Evolutionary conservation across 257 asterid genomes (phyloP).

Genomic region (Penstemon davidsonii): DNA sequence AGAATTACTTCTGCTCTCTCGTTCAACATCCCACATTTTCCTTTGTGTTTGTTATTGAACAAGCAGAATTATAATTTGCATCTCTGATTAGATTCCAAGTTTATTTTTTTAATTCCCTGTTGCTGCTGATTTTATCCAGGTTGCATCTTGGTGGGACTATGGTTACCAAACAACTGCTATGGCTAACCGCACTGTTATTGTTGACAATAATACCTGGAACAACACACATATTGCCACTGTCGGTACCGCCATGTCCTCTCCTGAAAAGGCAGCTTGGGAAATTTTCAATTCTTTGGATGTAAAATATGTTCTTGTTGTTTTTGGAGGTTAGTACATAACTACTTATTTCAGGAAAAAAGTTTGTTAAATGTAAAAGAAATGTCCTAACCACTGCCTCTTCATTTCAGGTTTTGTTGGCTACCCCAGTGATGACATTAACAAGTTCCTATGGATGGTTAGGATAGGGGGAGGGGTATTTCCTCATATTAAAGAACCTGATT

Average conservation of each 20-base stretch:
- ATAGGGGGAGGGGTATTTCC: constrained; percentile 99
- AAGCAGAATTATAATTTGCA: neutral
- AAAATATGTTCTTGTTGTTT: constrained; percentile 95
- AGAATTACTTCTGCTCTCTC: neutral
- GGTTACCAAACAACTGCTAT: constrained; percentile 99
- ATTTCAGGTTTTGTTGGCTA: constrained; percentile 94
- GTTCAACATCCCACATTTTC: too few relatives aligned
- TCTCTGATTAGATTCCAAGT: neutral
- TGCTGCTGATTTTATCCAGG: constrained; percentile 51
- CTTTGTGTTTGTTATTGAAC: constrained; percentile 6
- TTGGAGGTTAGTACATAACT: constrained; percentile 77
- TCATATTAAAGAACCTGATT: constrained; percentile 98
- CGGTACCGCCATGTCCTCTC: constrained; percentile 99
- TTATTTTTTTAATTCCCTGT: constrained; percentile 21
- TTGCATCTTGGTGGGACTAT: constrained; percentile 99
- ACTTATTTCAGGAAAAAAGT: constrained; percentile 3
- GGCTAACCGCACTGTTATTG: constrained; percentile 99
- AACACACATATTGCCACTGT: constrained; percentile 98
- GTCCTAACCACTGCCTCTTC: constrained; percentile 29
- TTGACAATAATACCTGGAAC: constrained; percentile 98
- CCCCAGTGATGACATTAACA: constrained; percentile 97
- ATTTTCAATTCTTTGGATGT: constrained; percentile 94
- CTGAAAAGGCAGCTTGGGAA: constrained; percentile 98
- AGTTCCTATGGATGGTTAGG: constrained; percentile 99
- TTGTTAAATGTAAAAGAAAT: constrained; percentile 12